Base-by-base conservation (phyloP, 192 early-diverging fungal genomes). In the Obelidium mucronatum region DNA sequence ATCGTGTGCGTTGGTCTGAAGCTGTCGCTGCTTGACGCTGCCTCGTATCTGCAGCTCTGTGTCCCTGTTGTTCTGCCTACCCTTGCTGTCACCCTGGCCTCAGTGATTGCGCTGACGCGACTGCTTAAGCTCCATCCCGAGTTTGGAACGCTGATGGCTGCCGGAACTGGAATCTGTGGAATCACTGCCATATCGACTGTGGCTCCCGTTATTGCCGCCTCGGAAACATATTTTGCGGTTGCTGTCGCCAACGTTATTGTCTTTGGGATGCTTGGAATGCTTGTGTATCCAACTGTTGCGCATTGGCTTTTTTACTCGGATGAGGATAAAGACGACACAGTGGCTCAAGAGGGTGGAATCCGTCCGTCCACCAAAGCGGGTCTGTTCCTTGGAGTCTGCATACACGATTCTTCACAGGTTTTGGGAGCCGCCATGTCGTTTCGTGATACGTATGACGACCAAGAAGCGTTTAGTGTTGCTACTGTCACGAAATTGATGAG, bases 111-210 rank as follows among this genome's bases (percentile, higher is more conserved):
- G 17, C 22, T 26, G 22, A 24, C 67, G 19, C 11, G 30, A 11
- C 42, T 34, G 17, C 48, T 69, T n/a, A 13, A 44, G 13, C 67
- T 69, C 30, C 42, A 69, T 22, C 40, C 30, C 28, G n/a, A 69
- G 24, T 69, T 69, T 53, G 67, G 24, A 22, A 26, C 40, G 28
- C 48, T 69, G 6, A 51, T 69, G 39, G 39, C 67, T 30, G 67
- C 67, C 35, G 67, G 67, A n/a, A 69, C 67, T 22, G 67, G 42
- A 11, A 34, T 69, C n/a, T 69, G 67, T 52, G 67, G 67, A 33
- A 40, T 69, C 39, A 69, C 67, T 51, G 67, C 67, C 13, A 69
- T 69, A 28, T 53, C 48, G 2, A 69, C 67, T 19, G 67, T 69
- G n/a, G 67, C 30, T 8, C 67, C 67, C n/a, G 67, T 52, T 36